A percentile compares a stretch with the other conserved stretches of the same genome.
phyloP scores from a whole-genome alignment of 2,329 filamentous ascomycete genomes.

The Hawksworthiomyces lignivorus region DNA sequence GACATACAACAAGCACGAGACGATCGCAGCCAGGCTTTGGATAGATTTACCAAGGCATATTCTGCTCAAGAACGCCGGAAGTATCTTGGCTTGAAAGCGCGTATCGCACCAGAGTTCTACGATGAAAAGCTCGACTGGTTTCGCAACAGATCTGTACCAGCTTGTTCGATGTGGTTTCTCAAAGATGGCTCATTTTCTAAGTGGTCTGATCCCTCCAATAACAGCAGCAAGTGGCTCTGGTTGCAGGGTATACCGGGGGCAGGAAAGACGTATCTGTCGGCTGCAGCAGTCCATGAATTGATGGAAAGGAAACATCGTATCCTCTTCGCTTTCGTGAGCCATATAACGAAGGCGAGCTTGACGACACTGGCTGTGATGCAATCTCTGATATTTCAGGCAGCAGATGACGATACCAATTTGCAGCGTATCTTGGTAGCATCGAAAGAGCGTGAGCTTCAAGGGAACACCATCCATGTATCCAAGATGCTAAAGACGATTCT shows the following conservation, averaged over 20 bases:
- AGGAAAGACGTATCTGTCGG: slow-evolving; percentile 1
- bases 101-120: not conserved
- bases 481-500: too few species aligned
- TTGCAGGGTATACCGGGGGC: not conserved
- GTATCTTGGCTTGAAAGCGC: too few species aligned
- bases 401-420: not conserved
- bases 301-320: not conserved
- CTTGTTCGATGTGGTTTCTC: not conserved
- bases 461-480: too few species aligned
- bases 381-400: not conserved
- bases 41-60: too few species aligned
- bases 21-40: too few species aligned
- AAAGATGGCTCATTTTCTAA: not conserved
- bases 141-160: not conserved
- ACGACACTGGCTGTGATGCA: not conserved
- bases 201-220: not conserved
- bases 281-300: not conserved
- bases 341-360: not conserved
- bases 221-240: too few species aligned
- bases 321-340: not conserved
- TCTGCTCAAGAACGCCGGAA: too few species aligned
- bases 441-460: too few species aligned
- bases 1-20: too few species aligned
- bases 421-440: not conserved
- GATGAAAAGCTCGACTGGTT: not conserved